Conservation (phyloP, 345 rosid genomes). For the Bruguiera gymnorhiza region DNA sequence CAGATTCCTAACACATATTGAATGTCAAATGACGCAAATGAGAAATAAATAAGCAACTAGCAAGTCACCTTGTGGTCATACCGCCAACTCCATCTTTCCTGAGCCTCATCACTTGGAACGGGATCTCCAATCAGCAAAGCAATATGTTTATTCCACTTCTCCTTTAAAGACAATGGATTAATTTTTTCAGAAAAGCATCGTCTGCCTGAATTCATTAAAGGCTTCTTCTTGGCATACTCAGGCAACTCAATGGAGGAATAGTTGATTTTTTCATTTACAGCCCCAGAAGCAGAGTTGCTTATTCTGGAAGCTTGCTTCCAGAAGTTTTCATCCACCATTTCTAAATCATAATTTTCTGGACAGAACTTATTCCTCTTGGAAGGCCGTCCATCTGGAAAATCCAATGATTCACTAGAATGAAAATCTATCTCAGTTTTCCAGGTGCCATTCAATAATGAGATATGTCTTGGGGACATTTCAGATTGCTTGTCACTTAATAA, state of each 20-base stretch:
- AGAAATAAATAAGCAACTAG: slow-evolving; percentile 12
- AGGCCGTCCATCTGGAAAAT: slow-evolving; percentile 27
- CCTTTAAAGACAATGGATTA: slow-evolving; percentile 18
- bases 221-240: slow-evolving; percentile 24
- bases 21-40: neutral
- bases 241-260: slow-evolving; percentile 12
- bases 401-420: slow-evolving; percentile 15
- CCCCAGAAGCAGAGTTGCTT: slow-evolving; percentile 13
- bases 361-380: slow-evolving; percentile 32
- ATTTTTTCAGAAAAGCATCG: slow-evolving; percentile 12
- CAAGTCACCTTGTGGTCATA: slow-evolving; percentile 72
- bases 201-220: slow-evolving; percentile 12
- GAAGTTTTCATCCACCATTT: slow-evolving; percentile 25
- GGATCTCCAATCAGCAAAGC: slow-evolving; percentile 66
- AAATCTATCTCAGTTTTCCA: slow-evolving; percentile 8
- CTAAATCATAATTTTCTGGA: slow-evolving; percentile 22
- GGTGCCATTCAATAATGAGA: slow-evolving; percentile 1
- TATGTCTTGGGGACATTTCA: slow-evolving; percentile 21
- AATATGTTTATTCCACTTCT: slow-evolving; percentile 15
- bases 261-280: slow-evolving; percentile 13
- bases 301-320: slow-evolving; percentile 18
- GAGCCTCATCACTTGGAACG: slow-evolving; percentile 62
- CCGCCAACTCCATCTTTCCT: slow-evolving; percentile 82
- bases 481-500: slow-evolving; percentile 18
- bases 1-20: neutral